Base-by-base conservation (phyloP, 2,329 filamentous ascomycete genomes). In the Ambrosiella beaveri region DNA sequence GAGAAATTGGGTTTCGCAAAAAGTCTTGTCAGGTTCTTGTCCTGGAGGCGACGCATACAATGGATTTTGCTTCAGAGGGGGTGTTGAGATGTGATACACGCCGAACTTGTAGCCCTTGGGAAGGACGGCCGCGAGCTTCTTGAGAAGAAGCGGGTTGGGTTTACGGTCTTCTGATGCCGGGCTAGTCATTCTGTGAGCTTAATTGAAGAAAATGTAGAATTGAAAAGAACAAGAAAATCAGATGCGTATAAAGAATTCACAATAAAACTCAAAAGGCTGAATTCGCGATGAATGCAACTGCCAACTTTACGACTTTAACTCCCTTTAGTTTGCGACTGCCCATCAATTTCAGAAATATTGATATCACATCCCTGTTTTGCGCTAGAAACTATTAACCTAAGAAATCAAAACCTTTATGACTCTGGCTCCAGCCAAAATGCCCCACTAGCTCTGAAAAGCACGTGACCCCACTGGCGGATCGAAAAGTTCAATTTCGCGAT, bases 31-130 rank as follows among this genome's bases (percentile, higher is more conserved):
- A 7, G 85, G 78, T 49, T 79, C 78, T 62, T 80, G 74, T 59
- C 83, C 81, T 3, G 87, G 86, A 3, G 87, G 82, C 39, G 90
- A 78, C 40, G 86, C 84, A 71, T 85, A 96, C 49, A 98, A 79
- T 13, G 91, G 78, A 7, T 82, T 77, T 62, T 82, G 85, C 66
- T 77, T 77, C 39, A 81, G 84, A 4, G 91, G 87, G 12, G 86
- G 85, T 4, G 90, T 95, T 27, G 88, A 95, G 64, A 96, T 73
- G 72, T 98, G 91, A 69, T 94, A 84, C 65, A 91, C 76, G 62
- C 77, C 82, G 67, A 95, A 86, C 12, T 66, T 71, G 65, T 69
- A 67, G 62, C 70, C 74, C 61, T 75, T 73, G 8, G 81, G 81
- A 8, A 85, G 74, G 9, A 75, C 72, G 1, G 69, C 65, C 6